Evolutionary conservation across 305 asterid species (phyloP).

Genomic region (Petunia hybrid): DNA sequence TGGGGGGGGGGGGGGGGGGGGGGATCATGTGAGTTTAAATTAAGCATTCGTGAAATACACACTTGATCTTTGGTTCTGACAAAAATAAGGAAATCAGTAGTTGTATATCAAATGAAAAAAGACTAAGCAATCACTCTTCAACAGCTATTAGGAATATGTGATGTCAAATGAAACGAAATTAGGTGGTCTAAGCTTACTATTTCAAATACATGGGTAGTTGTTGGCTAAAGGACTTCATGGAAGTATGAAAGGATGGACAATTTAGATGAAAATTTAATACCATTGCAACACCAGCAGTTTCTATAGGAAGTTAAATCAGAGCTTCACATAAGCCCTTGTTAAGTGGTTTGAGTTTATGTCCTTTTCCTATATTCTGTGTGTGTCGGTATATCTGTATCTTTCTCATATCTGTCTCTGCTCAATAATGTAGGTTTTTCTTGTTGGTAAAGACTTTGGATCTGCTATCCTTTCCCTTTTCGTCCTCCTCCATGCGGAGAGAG

Average conservation of each 20-base stretch:
- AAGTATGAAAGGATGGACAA: not conserved
- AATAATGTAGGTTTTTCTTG: slow-evolving; percentile 47
- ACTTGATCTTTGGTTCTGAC: not conserved
- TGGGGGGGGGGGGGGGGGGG: not conserved
- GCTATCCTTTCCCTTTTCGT: slow-evolving; percentile 44
- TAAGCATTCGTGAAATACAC: not conserved
- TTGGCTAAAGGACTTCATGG: not conserved
- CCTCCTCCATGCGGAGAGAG: slow-evolving; percentile 46
- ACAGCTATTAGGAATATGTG: not conserved
- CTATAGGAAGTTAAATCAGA: not conserved
- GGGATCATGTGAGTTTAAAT: not conserved
- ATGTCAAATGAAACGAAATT: not conserved
- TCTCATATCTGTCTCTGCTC: not conserved
- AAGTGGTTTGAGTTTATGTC: not conserved
- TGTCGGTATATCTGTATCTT: not conserved
- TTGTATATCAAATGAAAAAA: not conserved
- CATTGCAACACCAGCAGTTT: not conserved
- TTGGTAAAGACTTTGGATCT: slow-evolving; percentile 63
- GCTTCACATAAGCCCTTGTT: not conserved
- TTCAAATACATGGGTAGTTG: not conserved
- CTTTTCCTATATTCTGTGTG: not conserved
- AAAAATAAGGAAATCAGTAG: not conserved
- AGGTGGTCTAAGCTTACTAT: not conserved
- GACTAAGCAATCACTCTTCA: not conserved
- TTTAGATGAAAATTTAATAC: not conserved